A percentile compares a stretch with the other conserved stretches of the same genome.
These are phyloP conservation scores for Spirogloea muscicola DNA, from an alignment of 139 green algal species.

Conservation along the genomic window DNA sequence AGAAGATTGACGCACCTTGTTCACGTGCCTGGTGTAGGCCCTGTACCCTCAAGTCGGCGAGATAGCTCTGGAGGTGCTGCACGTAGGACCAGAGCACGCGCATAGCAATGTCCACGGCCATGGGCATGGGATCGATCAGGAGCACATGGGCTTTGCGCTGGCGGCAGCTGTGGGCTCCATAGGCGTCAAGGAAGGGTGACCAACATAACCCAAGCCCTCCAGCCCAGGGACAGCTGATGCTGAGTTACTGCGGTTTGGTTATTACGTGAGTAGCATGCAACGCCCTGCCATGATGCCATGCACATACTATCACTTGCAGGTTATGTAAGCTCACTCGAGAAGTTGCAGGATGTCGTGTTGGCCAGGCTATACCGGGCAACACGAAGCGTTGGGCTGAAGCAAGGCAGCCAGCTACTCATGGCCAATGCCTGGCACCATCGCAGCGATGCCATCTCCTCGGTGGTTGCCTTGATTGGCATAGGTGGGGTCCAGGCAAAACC, in stretches of 20 bases:
- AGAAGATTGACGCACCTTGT: too few species aligned
- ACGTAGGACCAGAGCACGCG: too few species aligned
- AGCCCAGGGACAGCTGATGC: too few species aligned
- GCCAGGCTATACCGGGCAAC: conserved; percentile 48
- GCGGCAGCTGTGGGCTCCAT: conserved; percentile 41
- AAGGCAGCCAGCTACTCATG: conserved; percentile 30
- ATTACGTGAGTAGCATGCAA: too few species aligned
- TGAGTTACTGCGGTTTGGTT: too few species aligned
- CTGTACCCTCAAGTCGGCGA: too few species aligned
- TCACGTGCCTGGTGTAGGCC: too few species aligned
- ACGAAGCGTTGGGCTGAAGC: conserved; percentile 25
- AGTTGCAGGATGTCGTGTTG: background rate
- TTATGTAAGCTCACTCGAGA: background rate
- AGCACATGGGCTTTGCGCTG: conserved; percentile 36
- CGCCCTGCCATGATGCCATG: too few species aligned
- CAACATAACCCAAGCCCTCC: background rate
- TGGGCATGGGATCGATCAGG: conserved; percentile 18
- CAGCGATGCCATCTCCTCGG: conserved; percentile 45
- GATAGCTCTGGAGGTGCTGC: too few species aligned
- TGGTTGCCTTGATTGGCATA: conserved; percentile 46
- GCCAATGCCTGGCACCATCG: conserved; percentile 53
- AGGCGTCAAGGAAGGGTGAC: conserved; percentile 42
- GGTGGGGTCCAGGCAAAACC: conserved; percentile 11
- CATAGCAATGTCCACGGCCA: too few species aligned
- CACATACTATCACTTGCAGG: too few species aligned